Evolutionary conservation across 805 yeast species (phyloP).

Genomic region (Aciculoconidium aculeatum): DNA sequence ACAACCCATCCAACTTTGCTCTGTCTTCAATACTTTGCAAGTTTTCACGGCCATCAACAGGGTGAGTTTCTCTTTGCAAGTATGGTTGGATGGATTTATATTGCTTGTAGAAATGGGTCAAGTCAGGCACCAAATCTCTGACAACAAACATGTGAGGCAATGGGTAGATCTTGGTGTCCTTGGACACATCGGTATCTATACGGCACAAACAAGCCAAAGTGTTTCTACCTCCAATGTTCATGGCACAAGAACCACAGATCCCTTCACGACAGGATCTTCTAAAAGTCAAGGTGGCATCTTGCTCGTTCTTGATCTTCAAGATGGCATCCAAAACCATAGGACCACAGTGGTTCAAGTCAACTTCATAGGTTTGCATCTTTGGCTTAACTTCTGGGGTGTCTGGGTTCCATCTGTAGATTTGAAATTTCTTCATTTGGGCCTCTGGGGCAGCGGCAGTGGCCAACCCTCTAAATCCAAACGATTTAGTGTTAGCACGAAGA

Average conservation of each 20-base stretch:
- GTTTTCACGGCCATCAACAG: constrained; percentile 89
- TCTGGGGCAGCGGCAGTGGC: constrained; percentile 48
- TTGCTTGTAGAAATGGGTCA: constrained; percentile 96
- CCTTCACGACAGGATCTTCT: constrained; percentile 99
- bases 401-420: constrained; percentile 97
- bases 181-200: constrained; percentile 72
- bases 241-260: constrained; percentile 98
- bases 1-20: constrained; percentile 91
- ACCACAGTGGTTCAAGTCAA: constrained; percentile 88
- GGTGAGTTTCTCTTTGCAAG: constrained; percentile 74
- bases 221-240: constrained; percentile 98
- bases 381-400: constrained; percentile 94
- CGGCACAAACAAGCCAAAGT: constrained; percentile 95
- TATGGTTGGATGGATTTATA: constrained; percentile 97
- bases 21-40: constrained; percentile 89
- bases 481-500: constrained; percentile 12
- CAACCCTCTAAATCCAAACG: constrained; percentile 21
- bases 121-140: constrained; percentile 94
- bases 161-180: constrained; percentile 86
- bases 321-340: constrained; percentile 98
- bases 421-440: constrained; percentile 69
- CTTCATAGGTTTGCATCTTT: constrained; percentile 69
- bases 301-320: constrained; percentile 92
- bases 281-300: constrained; percentile 91
- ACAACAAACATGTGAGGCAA: constrained; percentile 98